These are phyloP conservation scores for Fusarium mangiferae DNA, from an alignment of 2,329 filamentous ascomycete species.

Conservation along the genomic window DNA sequence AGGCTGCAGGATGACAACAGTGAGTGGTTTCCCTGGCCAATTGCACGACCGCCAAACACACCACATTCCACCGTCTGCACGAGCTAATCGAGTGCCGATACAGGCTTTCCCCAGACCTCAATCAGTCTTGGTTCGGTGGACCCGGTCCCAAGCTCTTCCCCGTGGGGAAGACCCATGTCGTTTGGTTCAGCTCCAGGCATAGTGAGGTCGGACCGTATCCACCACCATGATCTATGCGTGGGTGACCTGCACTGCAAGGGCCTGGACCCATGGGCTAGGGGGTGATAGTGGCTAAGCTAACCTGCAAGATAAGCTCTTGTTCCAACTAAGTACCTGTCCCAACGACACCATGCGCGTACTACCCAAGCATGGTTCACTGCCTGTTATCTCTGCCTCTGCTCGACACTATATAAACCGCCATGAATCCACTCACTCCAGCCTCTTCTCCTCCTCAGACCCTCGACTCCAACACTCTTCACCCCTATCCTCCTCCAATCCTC, in stretches of 20 bases:
- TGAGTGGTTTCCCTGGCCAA: constrained; percentile 6
- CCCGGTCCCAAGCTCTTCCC: constrained; percentile 13
- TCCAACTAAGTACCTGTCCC: too few relatives aligned
- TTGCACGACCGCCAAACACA: neutral
- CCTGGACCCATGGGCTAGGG: neutral
- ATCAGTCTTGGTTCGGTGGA: neutral
- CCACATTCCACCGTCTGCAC: constrained; percentile 2
- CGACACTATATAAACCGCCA: constrained; percentile 22
- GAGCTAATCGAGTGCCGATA: neutral
- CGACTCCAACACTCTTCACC: neutral
- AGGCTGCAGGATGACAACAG: constrained; percentile 7
- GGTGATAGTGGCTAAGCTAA: neutral
- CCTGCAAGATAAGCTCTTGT: constrained; percentile 13
- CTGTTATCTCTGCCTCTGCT: constrained; percentile 13
- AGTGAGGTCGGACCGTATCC: too few relatives aligned
- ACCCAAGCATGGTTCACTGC: neutral
- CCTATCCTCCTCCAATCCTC: neutral
- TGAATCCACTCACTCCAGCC: constrained; percentile 1
- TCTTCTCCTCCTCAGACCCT: neutral
- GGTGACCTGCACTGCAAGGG: neutral
- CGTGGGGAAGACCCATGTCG: constrained; percentile 17
- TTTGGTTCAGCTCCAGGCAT: neutral
- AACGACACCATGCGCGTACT: constrained; percentile 5
- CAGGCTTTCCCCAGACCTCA: neutral
- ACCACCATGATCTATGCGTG: too few relatives aligned